Evolutionary conservation across 148 eudicot species (phyloP).

Genomic region (Beta vulgaris): DNA sequence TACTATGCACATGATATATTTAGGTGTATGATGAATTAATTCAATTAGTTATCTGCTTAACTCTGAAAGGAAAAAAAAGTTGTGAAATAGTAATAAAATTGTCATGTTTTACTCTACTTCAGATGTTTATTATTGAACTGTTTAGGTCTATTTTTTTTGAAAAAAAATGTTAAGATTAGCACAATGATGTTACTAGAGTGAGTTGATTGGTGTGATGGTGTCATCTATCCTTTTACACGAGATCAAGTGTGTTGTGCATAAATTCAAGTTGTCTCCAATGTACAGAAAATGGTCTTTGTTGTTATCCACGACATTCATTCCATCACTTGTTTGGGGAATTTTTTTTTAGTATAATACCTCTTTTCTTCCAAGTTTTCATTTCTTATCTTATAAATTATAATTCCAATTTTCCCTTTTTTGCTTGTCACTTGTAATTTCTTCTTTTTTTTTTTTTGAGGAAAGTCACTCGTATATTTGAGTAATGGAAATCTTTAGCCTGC

Average conservation of each 20-base stretch:
- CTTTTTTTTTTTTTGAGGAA: background rate
- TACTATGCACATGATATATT: too few species aligned
- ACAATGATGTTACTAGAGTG: slow-evolving; percentile 17
- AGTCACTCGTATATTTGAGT: too few species aligned
- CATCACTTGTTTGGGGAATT: background rate
- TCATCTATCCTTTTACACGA: background rate
- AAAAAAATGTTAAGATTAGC: background rate
- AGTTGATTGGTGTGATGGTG: slow-evolving; percentile 22
- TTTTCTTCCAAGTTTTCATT: background rate
- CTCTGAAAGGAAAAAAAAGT: too few species aligned
- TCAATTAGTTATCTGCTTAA: too few species aligned
- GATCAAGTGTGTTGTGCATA: slow-evolving; percentile 19
- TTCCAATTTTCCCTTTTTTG: background rate
- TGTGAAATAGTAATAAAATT: too few species aligned
- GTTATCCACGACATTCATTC: slow-evolving; percentile 15
- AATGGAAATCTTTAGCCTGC: too few species aligned
- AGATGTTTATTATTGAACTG: too few species aligned
- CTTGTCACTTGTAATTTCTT: background rate
- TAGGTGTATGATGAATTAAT: too few species aligned
- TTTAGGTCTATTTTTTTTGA: background rate
- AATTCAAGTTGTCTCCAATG: slow-evolving; percentile 14
- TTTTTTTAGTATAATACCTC: background rate
- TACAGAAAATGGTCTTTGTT: slow-evolving; percentile 14
- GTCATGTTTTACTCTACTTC: too few species aligned
- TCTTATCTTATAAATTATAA: background rate